phyloP scores from a whole-genome alignment of 768 basidiomycete species.

The Pleurotus cornucopiae region DNA sequence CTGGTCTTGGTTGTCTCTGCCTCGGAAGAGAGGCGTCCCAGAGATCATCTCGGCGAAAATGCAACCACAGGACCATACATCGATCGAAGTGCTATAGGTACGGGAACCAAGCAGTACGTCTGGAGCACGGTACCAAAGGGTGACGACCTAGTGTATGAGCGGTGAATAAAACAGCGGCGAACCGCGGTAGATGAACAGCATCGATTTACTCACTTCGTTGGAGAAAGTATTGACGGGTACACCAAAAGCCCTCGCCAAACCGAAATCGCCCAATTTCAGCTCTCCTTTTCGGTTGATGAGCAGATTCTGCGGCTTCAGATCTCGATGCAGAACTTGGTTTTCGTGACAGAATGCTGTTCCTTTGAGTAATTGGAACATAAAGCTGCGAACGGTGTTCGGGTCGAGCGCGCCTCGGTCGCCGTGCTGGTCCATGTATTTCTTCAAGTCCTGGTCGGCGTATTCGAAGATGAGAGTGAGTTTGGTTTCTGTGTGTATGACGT shows the following conservation, averaged over 20 bases:
- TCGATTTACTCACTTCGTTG: slow-evolving; percentile 63
- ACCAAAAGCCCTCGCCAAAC: slow-evolving; percentile 94
- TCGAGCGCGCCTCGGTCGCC: slow-evolving; percentile 95
- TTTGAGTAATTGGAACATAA: slow-evolving; percentile 96
- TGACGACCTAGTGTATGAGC: slow-evolving; percentile 71
- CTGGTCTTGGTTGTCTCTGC: slow-evolving; percentile 96
- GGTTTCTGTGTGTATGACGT: slow-evolving; percentile 98
- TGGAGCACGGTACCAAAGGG: slow-evolving; percentile 97
- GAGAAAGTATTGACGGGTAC: slow-evolving; percentile 99
- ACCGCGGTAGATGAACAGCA: background rate
- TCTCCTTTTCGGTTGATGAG: slow-evolving; percentile 97
- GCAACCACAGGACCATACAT: slow-evolving; percentile 98
- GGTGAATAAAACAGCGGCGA: background rate
- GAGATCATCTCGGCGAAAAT: slow-evolving; percentile 99
- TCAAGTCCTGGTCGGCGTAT: slow-evolving; percentile 96
- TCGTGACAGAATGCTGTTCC: slow-evolving; percentile 99
- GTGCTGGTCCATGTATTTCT: slow-evolving; percentile 98
- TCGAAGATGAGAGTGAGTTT: slow-evolving; percentile 98
- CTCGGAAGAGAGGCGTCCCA: slow-evolving; percentile 93
- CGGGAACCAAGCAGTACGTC: slow-evolving; percentile 96
- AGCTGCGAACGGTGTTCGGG: slow-evolving; percentile 85
- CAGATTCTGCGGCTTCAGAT: slow-evolving; percentile 97
- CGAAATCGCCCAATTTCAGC: slow-evolving; percentile 96
- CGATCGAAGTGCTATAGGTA: slow-evolving; percentile 97
- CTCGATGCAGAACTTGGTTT: slow-evolving; percentile 95